phyloP scores from a whole-genome alignment of 2,329 filamentous ascomycete genomes.

The Fusarium torulosum region DNA sequence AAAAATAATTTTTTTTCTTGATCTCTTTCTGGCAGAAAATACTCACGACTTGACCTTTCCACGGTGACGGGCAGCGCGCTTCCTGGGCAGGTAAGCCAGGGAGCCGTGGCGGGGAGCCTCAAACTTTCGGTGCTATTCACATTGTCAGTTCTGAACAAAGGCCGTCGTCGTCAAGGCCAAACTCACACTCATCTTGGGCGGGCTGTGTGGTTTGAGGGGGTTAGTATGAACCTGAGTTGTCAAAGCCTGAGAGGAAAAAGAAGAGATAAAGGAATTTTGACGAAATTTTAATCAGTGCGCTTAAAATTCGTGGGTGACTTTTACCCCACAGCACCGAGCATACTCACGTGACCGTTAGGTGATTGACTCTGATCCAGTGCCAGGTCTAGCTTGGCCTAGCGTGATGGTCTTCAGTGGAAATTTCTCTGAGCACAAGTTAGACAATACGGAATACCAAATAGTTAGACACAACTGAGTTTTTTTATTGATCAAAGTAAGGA shows the following conservation, averaged over 20 bases:
- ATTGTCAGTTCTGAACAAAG: slow-evolving; percentile 45
- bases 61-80: slow-evolving; percentile 93
- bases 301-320: slow-evolving; percentile 35
- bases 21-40: slow-evolving; percentile 21
- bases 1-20: not conserved
- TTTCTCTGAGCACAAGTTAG: not conserved
- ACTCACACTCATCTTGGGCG: slow-evolving; percentile 59
- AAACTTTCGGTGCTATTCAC: slow-evolving; percentile 67
- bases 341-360: slow-evolving; percentile 15
- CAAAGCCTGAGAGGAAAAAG: slow-evolving; percentile 52
- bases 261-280: slow-evolving; percentile 53
- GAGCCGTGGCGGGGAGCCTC: slow-evolving; percentile 96
- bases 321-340: no score
- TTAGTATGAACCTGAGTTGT: slow-evolving; percentile 54
- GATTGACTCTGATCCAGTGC: no score
- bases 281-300: slow-evolving; percentile 56
- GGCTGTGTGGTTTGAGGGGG: slow-evolving; percentile 54
- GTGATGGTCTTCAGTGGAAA: not conserved
- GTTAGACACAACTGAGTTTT: slow-evolving; percentile 17
- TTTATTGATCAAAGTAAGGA: slow-evolving; percentile 41
- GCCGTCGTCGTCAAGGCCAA: slow-evolving; percentile 40
- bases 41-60: slow-evolving; percentile 99
- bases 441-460: not conserved
- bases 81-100: slow-evolving; percentile 87
- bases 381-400: not conserved